These are phyloP conservation scores for Stephania cephalantha DNA, from an alignment of 164 flowering plant genomes.

Conservation along the genomic window DNA sequence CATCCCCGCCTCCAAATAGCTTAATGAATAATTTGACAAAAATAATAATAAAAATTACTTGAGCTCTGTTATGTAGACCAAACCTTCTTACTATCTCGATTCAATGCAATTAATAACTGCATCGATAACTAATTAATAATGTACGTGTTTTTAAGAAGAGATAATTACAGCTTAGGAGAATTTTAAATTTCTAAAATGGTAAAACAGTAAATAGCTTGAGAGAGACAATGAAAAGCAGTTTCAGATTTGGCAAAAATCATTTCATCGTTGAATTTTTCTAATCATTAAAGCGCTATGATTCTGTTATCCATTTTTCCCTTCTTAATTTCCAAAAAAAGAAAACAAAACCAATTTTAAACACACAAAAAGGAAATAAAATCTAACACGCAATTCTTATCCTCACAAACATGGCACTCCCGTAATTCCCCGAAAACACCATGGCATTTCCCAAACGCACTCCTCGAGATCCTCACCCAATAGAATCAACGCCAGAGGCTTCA, in stretches of 20 bases:
- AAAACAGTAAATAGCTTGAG: background rate
- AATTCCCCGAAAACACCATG: background rate
- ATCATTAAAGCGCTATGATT: constrained; percentile 25
- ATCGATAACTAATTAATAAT: too few relatives aligned
- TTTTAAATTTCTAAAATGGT: background rate
- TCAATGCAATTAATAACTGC: too few relatives aligned
- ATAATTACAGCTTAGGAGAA: too few relatives aligned
- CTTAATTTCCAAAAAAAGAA: background rate
- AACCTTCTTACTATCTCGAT: too few relatives aligned
- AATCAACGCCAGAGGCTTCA: background rate
- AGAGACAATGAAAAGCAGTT: constrained; percentile 17
- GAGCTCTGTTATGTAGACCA: too few relatives aligned
- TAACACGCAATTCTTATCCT: constrained; percentile 3
- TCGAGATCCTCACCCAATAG: background rate
- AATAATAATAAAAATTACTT: too few relatives aligned
- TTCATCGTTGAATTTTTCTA: constrained; percentile 19
- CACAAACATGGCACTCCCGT: background rate
- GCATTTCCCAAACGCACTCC: background rate
- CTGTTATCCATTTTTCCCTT: background rate
- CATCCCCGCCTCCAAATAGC: too few relatives aligned
- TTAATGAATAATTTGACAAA: too few relatives aligned
- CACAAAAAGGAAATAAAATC: background rate
- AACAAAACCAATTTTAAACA: background rate
- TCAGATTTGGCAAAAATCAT: constrained; percentile 27
- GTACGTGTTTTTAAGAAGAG: too few relatives aligned